phyloP scores from a whole-genome alignment of 495 filamentous ascomycete species.

The Immersiella caudata region DNA sequence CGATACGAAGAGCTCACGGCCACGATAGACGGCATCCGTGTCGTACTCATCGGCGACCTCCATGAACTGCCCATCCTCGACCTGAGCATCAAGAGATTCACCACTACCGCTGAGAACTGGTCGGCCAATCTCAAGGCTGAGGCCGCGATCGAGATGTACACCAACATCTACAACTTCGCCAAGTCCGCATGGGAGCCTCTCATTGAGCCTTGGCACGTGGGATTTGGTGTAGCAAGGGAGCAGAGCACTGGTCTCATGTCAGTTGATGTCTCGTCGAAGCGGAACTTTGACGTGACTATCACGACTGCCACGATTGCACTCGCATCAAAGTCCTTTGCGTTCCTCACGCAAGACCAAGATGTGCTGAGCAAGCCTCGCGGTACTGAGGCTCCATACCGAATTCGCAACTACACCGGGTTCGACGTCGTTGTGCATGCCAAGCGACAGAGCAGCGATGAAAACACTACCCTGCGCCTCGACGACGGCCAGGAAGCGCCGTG shows the following conservation, averaged over 20 bases:
- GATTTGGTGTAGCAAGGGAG: constrained; percentile 84
- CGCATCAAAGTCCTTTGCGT: constrained; percentile 87
- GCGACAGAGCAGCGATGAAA: constrained; percentile 58
- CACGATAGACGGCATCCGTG: constrained; percentile 81
- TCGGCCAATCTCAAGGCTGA: constrained; percentile 84
- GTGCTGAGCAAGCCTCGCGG: constrained; percentile 92
- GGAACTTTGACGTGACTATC: constrained; percentile 85
- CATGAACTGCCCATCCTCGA: constrained; percentile 95
- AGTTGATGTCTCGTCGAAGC: constrained; percentile 83
- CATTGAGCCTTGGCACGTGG: constrained; percentile 94
- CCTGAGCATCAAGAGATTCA: constrained; percentile 90
- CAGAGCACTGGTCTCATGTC: constrained; percentile 73
- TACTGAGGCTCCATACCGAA: constrained; percentile 86
- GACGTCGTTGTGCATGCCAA: constrained; percentile 82
- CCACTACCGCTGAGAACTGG: constrained; percentile 83
- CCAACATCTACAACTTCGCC: constrained; percentile 98
- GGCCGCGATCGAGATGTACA: constrained; percentile 84
- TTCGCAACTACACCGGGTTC: constrained; percentile 95
- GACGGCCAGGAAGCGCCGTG: constrained; percentile 93
- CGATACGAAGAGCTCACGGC: constrained; percentile 80
- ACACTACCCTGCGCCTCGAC: constrained; percentile 71
- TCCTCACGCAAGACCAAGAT: constrained; percentile 86
- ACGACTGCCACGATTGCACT: constrained; percentile 94
- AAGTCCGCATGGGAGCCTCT: constrained; percentile 98
- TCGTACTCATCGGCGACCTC: constrained; percentile 92